These are phyloP conservation scores for Alternaria ethzedia DNA, from an alignment of 2,329 filamentous ascomycete genomes.

Conservation along the genomic window DNA sequence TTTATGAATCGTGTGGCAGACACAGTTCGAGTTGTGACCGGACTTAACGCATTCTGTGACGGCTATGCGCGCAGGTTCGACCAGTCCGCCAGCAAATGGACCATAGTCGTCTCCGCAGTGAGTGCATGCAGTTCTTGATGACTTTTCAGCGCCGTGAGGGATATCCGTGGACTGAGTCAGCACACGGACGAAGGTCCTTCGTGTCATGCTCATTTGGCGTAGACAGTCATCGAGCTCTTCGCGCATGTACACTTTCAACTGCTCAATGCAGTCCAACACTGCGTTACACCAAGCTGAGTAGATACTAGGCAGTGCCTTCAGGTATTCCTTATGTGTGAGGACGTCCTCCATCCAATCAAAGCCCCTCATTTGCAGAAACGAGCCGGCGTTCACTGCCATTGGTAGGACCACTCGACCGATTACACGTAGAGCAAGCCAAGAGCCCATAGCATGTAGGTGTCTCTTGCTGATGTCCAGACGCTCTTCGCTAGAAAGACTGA, in stretches of 20 bases:
- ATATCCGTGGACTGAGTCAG: neutral
- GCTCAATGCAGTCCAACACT: constrained; percentile 11
- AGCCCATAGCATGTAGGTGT: constrained; percentile 3
- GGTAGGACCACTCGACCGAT: constrained; percentile 12
- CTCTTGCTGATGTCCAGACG: neutral
- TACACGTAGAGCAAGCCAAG: constrained; percentile 14
- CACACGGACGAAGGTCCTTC: neutral
- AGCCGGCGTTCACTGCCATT: constrained; percentile 16
- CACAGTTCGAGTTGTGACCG: neutral
- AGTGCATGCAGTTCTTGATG: neutral
- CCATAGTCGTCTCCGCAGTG: neutral
- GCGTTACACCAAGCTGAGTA: constrained; percentile 22
- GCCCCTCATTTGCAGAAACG: constrained; percentile 20
- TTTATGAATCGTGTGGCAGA: neutral
- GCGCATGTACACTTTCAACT: neutral
- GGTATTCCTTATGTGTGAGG: constrained; percentile 9
- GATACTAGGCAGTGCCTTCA: constrained; percentile 14
- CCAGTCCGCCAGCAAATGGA: constrained; percentile 2
- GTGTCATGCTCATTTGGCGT: neutral
- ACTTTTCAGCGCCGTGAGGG: neutral
- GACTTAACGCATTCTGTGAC: constrained; percentile 13
- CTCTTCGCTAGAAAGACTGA: neutral
- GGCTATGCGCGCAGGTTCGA: constrained; percentile 14
- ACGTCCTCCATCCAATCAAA: constrained; percentile 23
- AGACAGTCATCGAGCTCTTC: neutral